Evolutionary conservation across 2,329 filamentous ascomycete species (phyloP).

Genomic region (Paecilomyces niveus): DNA sequence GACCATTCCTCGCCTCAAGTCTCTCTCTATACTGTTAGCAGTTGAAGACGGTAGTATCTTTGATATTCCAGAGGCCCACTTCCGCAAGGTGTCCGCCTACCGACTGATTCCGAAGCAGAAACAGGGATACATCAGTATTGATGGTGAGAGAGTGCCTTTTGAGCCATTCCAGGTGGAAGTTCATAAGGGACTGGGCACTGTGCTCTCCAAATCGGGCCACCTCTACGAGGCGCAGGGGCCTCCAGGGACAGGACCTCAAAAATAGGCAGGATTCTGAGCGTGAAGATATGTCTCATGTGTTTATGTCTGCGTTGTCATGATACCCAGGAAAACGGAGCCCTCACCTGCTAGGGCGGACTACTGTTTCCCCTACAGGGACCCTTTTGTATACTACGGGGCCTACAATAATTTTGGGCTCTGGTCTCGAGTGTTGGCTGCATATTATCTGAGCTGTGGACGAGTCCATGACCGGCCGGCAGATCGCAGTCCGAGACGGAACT

Average conservation of each 20-base stretch:
- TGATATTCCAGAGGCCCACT: conserved; percentile 67
- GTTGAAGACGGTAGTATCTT: conserved; percentile 72
- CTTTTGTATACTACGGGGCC: not conserved
- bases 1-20: conserved; percentile 59
- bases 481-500: not conserved
- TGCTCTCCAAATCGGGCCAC: conserved; percentile 67
- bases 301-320: not conserved
- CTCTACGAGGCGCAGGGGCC: conserved; percentile 58
- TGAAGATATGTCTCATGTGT: not conserved
- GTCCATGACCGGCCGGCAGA: not conserved
- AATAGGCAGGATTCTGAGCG: not conserved
- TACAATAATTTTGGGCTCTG: not conserved
- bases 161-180: conserved; percentile 87
- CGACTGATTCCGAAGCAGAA: conserved; percentile 70
- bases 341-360: not conserved
- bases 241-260: not conserved
- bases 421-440: not conserved
- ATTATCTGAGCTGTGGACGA: not conserved
- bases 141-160: conserved; percentile 82
- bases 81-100: conserved; percentile 82
- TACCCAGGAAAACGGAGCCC: not conserved
- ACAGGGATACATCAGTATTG: conserved; percentile 83
- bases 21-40: conserved; percentile 62
- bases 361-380: not conserved
- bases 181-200: conserved; percentile 72